Evolutionary conservation across 768 basidiomycete genomes (phyloP).

Genomic region (Suillus alpinus): DNA sequence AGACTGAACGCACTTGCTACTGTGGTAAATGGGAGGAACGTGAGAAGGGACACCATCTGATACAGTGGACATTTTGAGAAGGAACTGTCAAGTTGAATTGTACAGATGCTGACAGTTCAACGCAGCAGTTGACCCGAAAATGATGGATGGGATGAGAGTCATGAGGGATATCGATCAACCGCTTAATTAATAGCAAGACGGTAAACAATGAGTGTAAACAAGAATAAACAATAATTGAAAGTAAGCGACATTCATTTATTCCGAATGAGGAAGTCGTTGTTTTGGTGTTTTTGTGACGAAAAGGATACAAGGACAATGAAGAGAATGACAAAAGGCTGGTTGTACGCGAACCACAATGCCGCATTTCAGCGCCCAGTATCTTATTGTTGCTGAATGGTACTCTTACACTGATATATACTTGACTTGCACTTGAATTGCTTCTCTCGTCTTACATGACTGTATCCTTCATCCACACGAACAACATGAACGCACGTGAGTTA

Average conservation of each 20-base stretch:
- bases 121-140: too few species aligned
- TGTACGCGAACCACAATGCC: constrained; percentile 6
- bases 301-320: constrained; percentile 25
- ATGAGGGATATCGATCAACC: too few species aligned
- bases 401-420: constrained; percentile 19
- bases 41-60: too few species aligned
- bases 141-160: too few species aligned
- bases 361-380: background rate
- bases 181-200: too few species aligned
- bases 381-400: constrained; percentile 14
- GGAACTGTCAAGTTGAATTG: too few species aligned
- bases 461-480: constrained; percentile 8
- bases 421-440: background rate
- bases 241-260: background rate
- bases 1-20: background rate
- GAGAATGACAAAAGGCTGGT: constrained; percentile 21
- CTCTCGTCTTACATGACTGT: constrained; percentile 9
- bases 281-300: constrained; percentile 5
- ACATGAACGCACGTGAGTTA: constrained; percentile 24
- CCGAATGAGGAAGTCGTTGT: constrained; percentile 22
- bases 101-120: too few species aligned
- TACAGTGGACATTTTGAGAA: too few species aligned
- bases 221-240: background rate
- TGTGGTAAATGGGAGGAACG: too few species aligned
- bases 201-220: background rate